Base-by-base conservation (phyloP, 176 grass and related monocot species). In the Hordeum marinum region DNA sequence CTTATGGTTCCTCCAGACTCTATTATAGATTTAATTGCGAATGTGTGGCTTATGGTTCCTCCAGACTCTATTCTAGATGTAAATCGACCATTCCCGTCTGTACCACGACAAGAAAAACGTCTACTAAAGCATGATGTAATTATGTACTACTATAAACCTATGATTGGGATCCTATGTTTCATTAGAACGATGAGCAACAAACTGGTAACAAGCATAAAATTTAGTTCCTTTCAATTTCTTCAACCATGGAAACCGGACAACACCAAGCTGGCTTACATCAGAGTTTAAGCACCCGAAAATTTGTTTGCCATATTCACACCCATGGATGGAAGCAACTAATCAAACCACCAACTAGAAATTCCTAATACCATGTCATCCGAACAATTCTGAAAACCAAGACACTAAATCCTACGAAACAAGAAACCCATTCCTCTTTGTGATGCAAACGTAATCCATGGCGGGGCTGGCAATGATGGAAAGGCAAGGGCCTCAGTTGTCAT, bases 251-350 rank as follows among this genome's bases (percentile, higher is more conserved):
- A 75, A 75, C 42, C 43, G n/a, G n/a, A 26, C 3, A 75, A 23
- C 26, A 75, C 15, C 72, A 75, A 14, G 24, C 72, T 10, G 72
- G 25, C 43, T 75, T 75, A 75, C 72, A 75, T 20, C 72, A 20
- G 43, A 75, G 54, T 61, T 60, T 25, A 3, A 61, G 9, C 64
- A 85, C 76, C 61, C 77, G 59, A 81, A 76, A 89, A 77, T 21
- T 82, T 35, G 17, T 75, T 74, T n/a, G 52, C 50, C 82, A 68
- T 89, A 85, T 89, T 24, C 83, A 85, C 83, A 82, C 3, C 63
- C 63, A 36, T 73, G 14, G 27, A 48, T 73, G 10, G 0, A 39
- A 48, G 36, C 77, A 37, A 0, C 61, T 34, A 42, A 79, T 40
- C 15, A 10, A 24, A 43, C 43, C 45, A 71, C 72, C 41, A 76